These are phyloP conservation scores for Leccinum subatratum DNA, from an alignment of 1,284 basidiomycete species.

Conservation along the genomic window DNA sequence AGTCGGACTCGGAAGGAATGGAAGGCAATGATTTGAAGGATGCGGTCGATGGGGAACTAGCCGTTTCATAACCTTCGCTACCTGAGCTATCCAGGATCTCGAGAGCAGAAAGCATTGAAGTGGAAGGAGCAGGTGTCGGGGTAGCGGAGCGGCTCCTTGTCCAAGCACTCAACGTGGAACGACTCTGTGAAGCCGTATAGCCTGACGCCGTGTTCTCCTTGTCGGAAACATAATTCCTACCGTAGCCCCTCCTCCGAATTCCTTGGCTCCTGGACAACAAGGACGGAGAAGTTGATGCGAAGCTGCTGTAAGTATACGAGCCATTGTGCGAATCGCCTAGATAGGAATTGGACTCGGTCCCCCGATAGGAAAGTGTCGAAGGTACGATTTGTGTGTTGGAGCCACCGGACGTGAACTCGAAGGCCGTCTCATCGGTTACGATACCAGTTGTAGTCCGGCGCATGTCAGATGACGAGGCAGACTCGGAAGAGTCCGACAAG, in stretches of 20 bases:
- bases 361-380: conserved; percentile 53
- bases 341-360: conserved; percentile 51
- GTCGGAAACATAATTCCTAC: conserved; percentile 41
- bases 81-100: conserved; percentile 31
- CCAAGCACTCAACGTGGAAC: conserved; percentile 34
- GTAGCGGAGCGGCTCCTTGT: conserved; percentile 32
- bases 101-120: conserved; percentile 26
- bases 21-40: conserved; percentile 43
- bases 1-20: conserved; percentile 52
- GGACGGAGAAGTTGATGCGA: conserved; percentile 34
- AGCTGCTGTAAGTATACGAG: conserved; percentile 31
- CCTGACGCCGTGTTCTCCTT: conserved; percentile 47
- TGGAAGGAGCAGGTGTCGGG: conserved; percentile 30
- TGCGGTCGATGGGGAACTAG: conserved; percentile 38
- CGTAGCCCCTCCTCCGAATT: conserved; percentile 49
- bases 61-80: conserved; percentile 34
- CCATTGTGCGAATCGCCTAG: conserved; percentile 55
- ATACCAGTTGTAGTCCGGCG: conserved; percentile 32
- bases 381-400: conserved; percentile 45
- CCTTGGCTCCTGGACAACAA: conserved; percentile 53
- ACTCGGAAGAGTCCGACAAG: conserved; percentile 21
- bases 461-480: conserved; percentile 27
- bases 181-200: conserved; percentile 31
- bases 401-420: conserved; percentile 37
- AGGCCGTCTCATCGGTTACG: conserved; percentile 35